Evolutionary conservation across 306 rosid species (phyloP).

Genomic region (Cicer arietinum): DNA sequence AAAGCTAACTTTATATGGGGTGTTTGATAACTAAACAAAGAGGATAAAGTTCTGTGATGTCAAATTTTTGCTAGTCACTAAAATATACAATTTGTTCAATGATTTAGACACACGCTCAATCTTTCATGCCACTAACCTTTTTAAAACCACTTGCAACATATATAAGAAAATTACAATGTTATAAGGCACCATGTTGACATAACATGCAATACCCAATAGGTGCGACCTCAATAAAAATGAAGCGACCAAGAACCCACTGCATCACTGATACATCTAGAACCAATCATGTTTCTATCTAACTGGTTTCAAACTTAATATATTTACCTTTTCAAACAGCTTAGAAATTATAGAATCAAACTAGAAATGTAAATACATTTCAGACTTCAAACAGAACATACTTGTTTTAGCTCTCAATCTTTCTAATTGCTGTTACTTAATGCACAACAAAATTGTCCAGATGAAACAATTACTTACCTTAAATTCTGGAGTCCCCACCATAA

Average conservation of each 20-base stretch:
- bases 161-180: not conserved
- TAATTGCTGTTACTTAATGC: slow-evolving; percentile 10
- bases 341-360: slow-evolving; percentile 24
- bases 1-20: slow-evolving; percentile 5
- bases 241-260: not conserved
- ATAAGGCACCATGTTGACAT: not conserved
- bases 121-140: too few species aligned
- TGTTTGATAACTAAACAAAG: not conserved
- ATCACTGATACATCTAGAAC: slow-evolving; percentile 15
- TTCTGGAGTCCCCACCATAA: slow-evolving; percentile 99
- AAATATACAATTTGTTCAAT: not conserved
- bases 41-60: not conserved
- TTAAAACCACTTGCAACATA: not conserved
- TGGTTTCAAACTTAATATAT: not conserved
- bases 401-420: not conserved
- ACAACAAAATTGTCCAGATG: slow-evolving; percentile 19
- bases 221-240: slow-evolving; percentile 8
- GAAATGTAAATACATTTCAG: slow-evolving; percentile 15
- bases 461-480: slow-evolving; percentile 64
- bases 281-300: not conserved
- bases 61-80: not conserved
- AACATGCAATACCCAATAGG: slow-evolving; percentile 15
- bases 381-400: slow-evolving; percentile 9
- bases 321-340: not conserved
- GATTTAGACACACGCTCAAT: not conserved